Evolutionary conservation across 345 rosid genomes (phyloP).

Genomic region (Syzygium aromaticum): DNA sequence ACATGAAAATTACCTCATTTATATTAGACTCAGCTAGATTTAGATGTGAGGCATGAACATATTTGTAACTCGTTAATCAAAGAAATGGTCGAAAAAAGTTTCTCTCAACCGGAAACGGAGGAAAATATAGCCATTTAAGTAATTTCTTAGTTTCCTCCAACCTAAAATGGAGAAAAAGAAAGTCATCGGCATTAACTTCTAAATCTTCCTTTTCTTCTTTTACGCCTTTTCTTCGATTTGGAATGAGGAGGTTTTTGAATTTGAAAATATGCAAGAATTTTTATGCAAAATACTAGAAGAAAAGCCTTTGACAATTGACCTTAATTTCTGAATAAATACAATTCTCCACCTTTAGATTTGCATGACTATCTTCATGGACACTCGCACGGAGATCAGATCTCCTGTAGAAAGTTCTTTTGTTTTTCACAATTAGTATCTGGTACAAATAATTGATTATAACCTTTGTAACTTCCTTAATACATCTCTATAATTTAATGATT

Average conservation of each 20-base stretch:
- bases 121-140: neutral
- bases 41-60: neutral
- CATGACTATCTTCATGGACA: no score
- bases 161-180: neutral
- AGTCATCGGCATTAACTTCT: neutral
- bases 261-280: neutral
- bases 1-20: neutral
- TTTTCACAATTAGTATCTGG: neutral
- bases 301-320: neutral
- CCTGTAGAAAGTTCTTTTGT: neutral
- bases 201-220: neutral
- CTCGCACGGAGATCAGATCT: neutral
- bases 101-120: neutral
- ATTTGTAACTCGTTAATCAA: neutral
- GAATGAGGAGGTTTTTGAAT: neutral
- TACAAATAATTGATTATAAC: neutral
- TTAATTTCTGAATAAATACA: neutral
- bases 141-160: neutral
- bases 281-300: neutral
- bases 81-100: neutral
- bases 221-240: neutral
- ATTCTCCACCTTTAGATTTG: neutral
- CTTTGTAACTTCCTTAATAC: no score
- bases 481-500: no score
- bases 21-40: neutral